Base-by-base conservation (phyloP, 1,284 basidiomycete genomes). In the Neotropicomus parvogracilis region DNA sequence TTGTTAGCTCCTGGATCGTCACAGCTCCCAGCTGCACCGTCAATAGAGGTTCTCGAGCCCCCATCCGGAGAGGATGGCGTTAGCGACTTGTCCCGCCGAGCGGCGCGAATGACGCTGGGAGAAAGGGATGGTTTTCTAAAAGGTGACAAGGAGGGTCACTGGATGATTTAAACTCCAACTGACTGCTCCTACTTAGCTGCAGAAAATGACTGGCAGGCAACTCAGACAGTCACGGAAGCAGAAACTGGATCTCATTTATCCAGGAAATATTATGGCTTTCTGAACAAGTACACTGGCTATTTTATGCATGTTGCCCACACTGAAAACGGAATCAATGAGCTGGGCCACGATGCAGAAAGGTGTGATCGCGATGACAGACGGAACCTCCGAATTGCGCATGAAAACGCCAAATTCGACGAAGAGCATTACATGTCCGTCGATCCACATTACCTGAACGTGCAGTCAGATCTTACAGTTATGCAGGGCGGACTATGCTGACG, bases 401-500 rank as follows among this genome's bases (percentile, higher is more conserved):
- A 89, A 61, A 72, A 88, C 29, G 70, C 75, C 32, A 89, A 89
- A 66, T 91, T 83, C 77, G 83, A 91, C 57, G 81, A 80, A 59
- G 87, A 90, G 58, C 74, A 91, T 65, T 91, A 91, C 59, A 81
- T 89, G 88, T 88, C 62, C 46, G 79, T 61, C 28, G 26, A 40
- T 43, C 48, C 38, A 28, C 13, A 17, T 43, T 44, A 19, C 46
- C 48, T 40, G 19, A 21, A 24, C 16, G 17, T 45, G 17, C 8
- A 34, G 32, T 36, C 29, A 20, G 34, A 43, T 37, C 36, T 36
- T 40, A 45, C 40, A 26, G 28, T 48, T 40, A 29, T 55, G 24
- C 54, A 91, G 88, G 74, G 88, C 87, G 6, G 88, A 91, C 65
- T 89, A 75, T 59, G 80, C 77, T 33, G 86, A 91, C 48, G 80